Conservation (phyloP, 2,329 filamentous ascomycete species). For the Hymenoscyphus repandus region DNA sequence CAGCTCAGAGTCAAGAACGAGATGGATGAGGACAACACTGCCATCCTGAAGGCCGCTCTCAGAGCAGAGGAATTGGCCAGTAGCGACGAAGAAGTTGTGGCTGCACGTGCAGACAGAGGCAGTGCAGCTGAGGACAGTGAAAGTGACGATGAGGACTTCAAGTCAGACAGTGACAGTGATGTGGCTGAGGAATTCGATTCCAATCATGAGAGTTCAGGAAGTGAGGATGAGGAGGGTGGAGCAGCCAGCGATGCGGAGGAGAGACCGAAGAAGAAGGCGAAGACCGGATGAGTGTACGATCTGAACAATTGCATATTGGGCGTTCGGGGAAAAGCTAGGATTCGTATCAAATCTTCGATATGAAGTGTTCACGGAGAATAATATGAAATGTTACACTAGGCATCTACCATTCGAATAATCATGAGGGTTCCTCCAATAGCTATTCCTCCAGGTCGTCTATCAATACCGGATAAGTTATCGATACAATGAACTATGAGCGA, state of each 20-base stretch:
- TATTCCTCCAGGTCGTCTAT: no score
- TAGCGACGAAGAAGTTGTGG: conserved; percentile 77
- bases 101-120: conserved; percentile 68
- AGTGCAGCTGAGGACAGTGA: conserved; percentile 96
- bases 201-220: conserved; percentile 79
- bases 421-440: no score
- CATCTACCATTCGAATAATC: no score
- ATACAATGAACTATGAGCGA: no score
- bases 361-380: no score
- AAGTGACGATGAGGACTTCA: conserved; percentile 93
- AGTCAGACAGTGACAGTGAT: conserved; percentile 85
- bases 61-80: conserved; percentile 68
- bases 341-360: no score
- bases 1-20: conserved; percentile 96
- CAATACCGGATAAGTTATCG: no score
- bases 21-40: conserved; percentile 76
- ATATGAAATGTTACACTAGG: no score
- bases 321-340: conserved; percentile 1
- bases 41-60: conserved; percentile 76
- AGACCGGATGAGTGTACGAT: conserved; percentile 16
- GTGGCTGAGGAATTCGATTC: conserved; percentile 96
- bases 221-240: conserved; percentile 60
- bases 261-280: conserved; percentile 45
- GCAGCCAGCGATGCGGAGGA: conserved; percentile 54
- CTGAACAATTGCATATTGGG: conserved; percentile 9